phyloP scores from a whole-genome alignment of 352 stramenopile genomes.

The Pythium phragmitis region DNA sequence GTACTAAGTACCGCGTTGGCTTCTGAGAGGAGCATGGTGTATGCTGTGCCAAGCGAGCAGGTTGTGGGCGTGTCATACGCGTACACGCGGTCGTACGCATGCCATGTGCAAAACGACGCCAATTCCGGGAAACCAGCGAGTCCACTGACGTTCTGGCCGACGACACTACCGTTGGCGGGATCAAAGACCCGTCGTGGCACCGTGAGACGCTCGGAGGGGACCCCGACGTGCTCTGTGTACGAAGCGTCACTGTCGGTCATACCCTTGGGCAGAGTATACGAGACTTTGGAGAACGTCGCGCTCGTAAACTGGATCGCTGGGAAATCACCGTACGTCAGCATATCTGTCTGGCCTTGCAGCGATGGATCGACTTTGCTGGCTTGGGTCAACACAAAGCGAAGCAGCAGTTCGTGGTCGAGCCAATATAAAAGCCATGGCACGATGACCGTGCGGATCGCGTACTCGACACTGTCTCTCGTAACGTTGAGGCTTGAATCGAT shows the following conservation, averaged over 20 bases:
- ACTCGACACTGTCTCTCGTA: not conserved
- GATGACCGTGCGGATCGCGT: constrained; percentile 32
- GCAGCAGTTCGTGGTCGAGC: constrained; percentile 39
- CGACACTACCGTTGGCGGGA: not conserved
- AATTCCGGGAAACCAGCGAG: constrained; percentile 44
- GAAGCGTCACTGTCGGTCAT: constrained; percentile 4
- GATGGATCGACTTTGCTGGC: constrained; percentile 20
- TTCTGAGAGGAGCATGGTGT: not conserved
- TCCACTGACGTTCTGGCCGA: not conserved
- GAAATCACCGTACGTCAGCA: constrained; percentile 10
- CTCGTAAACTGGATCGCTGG: constrained; percentile 54
- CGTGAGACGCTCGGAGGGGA: constrained; percentile 41
- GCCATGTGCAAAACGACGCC: constrained; percentile 38
- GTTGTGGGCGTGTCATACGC: constrained; percentile 16
- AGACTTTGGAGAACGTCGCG: constrained; percentile 30
- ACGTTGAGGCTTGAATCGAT: not conserved
- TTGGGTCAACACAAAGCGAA: constrained; percentile 35
- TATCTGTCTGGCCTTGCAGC: not conserved
- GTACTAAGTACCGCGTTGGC: constrained; percentile 7
- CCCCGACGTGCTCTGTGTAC: constrained; percentile 32
- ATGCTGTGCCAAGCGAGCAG: constrained; percentile 14
- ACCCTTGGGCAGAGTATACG: constrained; percentile 27
- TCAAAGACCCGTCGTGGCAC: constrained; percentile 33
- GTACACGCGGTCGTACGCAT: constrained; percentile 17
- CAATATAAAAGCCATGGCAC: constrained; percentile 42